phyloP scores from a whole-genome alignment of 1,284 basidiomycete genomes.

The Tetrapyrgos nigripes region DNA sequence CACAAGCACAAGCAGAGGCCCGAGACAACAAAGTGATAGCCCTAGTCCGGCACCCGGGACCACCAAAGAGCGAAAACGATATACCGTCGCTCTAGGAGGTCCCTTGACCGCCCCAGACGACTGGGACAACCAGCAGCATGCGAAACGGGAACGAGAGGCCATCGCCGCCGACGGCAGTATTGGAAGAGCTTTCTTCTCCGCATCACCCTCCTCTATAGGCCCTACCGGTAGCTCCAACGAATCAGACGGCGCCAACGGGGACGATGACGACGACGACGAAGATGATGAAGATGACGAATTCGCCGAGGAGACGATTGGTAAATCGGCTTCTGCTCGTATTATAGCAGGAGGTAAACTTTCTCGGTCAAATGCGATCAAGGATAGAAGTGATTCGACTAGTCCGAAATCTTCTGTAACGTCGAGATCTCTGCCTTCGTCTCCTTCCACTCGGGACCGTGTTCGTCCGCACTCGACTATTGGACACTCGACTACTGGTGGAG shows the following conservation, averaged over 20 bases:
- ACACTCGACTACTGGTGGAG: slow-evolving; percentile 40
- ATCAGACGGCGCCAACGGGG: slow-evolving; percentile 21
- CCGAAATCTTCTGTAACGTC: slow-evolving; percentile 2
- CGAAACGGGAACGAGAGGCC: slow-evolving; percentile 18
- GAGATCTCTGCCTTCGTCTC: slow-evolving; percentile 29
- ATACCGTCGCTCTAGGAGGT: slow-evolving; percentile 81
- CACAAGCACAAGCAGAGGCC: slow-evolving; percentile 32
- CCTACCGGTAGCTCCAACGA: background rate
- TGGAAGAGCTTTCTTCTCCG: slow-evolving; percentile 51
- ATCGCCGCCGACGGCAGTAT: slow-evolving; percentile 23
- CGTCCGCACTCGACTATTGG: slow-evolving; percentile 62
- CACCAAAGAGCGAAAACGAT: slow-evolving; percentile 71
- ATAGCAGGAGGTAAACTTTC: slow-evolving; percentile 15
- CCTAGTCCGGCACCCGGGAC: slow-evolving; percentile 71
- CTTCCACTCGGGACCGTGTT: slow-evolving; percentile 38
- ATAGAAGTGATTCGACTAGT: background rate
- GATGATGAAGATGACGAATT: slow-evolving; percentile 34
- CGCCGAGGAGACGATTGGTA: slow-evolving; percentile 70
- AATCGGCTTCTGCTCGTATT: slow-evolving; percentile 40
- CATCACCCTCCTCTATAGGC: slow-evolving; percentile 33
- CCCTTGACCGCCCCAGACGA: slow-evolving; percentile 57
- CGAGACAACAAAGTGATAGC: slow-evolving; percentile 43
- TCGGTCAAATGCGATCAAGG: slow-evolving; percentile 8
- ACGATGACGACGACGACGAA: slow-evolving; percentile 38
- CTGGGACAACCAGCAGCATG: background rate